Conservation (phyloP, 1,284 basidiomycete species). For the Meira miltonrushii region DNA sequence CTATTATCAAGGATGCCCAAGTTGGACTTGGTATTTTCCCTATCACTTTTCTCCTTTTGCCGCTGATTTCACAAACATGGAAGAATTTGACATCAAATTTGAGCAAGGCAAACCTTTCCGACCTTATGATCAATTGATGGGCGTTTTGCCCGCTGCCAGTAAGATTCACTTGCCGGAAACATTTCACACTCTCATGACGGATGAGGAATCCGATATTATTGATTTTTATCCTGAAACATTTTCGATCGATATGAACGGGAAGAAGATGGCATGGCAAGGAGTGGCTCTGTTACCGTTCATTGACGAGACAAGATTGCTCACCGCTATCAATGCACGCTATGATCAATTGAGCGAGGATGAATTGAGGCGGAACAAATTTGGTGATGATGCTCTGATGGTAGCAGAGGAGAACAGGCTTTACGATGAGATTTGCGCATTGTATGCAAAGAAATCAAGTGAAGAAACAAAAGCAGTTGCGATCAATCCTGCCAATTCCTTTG, state of each 20-base stretch:
- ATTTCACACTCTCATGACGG: slow-evolving; percentile 84
- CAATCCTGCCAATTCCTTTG: slow-evolving; percentile 67
- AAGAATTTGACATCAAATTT: slow-evolving; percentile 73
- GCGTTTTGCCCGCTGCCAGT: slow-evolving; percentile 89
- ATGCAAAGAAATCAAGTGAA: slow-evolving; percentile 70
- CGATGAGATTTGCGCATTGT: slow-evolving; percentile 74
- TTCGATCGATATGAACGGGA: slow-evolving; percentile 98
- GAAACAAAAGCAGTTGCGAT: slow-evolving; percentile 54
- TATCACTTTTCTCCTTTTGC: slow-evolving; percentile 98
- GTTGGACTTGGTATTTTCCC: slow-evolving; percentile 99
- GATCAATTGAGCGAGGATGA: slow-evolving; percentile 74
- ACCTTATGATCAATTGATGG: slow-evolving; percentile 97
- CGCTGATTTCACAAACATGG: slow-evolving; percentile 75
- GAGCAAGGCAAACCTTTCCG: slow-evolving; percentile 81
- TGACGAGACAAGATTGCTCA: slow-evolving; percentile 66
- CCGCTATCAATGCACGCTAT: slow-evolving; percentile 74
- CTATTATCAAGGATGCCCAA: slow-evolving; percentile 92
- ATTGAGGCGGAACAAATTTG: slow-evolving; percentile 74
- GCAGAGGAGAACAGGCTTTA: slow-evolving; percentile 77
- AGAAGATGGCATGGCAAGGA: slow-evolving; percentile 99
- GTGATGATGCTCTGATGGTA: slow-evolving; percentile 79
- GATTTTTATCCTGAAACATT: slow-evolving; percentile 94
- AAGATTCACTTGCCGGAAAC: slow-evolving; percentile 77
- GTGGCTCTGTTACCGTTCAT: slow-evolving; percentile 96
- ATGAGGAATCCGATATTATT: slow-evolving; percentile 81